Evolutionary conservation across 257 asterid genomes (phyloP).

Genomic region (Solanum chaucha): DNA sequence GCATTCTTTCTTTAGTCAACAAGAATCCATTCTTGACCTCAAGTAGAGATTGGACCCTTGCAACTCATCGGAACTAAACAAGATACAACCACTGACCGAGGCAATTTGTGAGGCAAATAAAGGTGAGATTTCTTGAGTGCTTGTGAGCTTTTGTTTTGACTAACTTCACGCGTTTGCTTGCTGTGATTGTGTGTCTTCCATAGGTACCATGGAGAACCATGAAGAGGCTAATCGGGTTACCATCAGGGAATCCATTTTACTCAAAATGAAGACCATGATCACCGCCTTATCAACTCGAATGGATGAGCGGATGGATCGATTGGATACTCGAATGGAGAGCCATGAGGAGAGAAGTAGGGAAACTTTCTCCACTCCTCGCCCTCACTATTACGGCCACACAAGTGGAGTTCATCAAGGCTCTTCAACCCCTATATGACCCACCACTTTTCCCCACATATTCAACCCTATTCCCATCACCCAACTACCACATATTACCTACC

Average conservation of each 20-base stretch:
- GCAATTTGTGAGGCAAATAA: background rate
- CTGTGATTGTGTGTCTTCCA: background rate
- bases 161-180: background rate
- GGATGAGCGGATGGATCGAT: too few species aligned
- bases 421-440: background rate
- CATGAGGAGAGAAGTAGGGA: background rate
- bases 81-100: background rate
- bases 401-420: background rate
- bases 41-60: background rate
- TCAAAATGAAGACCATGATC: background rate
- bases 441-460: background rate
- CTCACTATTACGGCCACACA: background rate
- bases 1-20: background rate
- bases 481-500: background rate
- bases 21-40: background rate
- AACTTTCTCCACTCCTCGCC: background rate
- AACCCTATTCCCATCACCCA: background rate
- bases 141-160: background rate
- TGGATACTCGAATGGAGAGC: background rate
- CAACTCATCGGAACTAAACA: background rate
- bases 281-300: background rate
- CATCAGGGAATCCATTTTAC: background rate
- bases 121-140: background rate
- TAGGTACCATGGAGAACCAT: background rate
- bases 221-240: background rate